Percentiles rank a stretch among this genome's conserved stretches.
phyloP scores from a whole-genome alignment of 768 basidiomycete species.

The Tylopilus rubrobrunneus region DNA sequence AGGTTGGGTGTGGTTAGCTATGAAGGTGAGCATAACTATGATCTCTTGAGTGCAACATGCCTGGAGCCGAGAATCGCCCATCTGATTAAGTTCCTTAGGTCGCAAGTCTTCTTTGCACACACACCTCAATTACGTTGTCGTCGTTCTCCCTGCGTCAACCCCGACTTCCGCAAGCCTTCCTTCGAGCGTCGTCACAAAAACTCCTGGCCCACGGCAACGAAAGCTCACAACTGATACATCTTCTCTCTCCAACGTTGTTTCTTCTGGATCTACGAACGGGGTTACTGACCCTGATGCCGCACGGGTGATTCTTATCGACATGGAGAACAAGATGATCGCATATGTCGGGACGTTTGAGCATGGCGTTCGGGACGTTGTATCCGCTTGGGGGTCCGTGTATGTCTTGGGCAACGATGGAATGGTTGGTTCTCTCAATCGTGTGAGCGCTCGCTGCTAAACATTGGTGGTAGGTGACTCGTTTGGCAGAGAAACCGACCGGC shows the following conservation, averaged over 20 bases:
- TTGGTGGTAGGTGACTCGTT: constrained; percentile 49
- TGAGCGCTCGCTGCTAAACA: neutral
- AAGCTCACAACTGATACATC: constrained; percentile 18
- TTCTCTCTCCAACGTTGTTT: constrained; percentile 6
- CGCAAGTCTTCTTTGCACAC: constrained; percentile 71
- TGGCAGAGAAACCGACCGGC: constrained; percentile 76
- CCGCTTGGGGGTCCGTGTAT: constrained; percentile 77
- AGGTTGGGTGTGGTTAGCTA: constrained; percentile 85
- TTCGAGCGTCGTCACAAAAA: constrained; percentile 55
- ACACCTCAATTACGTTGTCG: constrained; percentile 81
- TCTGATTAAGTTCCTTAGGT: constrained; percentile 11
- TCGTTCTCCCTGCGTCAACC: constrained; percentile 82
- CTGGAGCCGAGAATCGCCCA: neutral
- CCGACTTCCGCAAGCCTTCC: constrained; percentile 51
- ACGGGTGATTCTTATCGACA: constrained; percentile 84
- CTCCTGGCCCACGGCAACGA: constrained; percentile 17
- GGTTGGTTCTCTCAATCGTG: constrained; percentile 38
- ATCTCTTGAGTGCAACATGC: neutral
- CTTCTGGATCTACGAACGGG: constrained; percentile 37
- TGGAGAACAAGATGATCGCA: constrained; percentile 87
- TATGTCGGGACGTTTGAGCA: constrained; percentile 78
- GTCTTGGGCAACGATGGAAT: constrained; percentile 75
- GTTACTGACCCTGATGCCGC: constrained; percentile 55
- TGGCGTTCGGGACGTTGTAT: constrained; percentile 80
- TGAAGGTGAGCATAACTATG: constrained; percentile 58